Percentiles rank a stretch among this genome's conserved stretches.
phyloP scores from a whole-genome alignment of 2,329 filamentous ascomycete genomes.

The Hymenoscyphus repandus region DNA sequence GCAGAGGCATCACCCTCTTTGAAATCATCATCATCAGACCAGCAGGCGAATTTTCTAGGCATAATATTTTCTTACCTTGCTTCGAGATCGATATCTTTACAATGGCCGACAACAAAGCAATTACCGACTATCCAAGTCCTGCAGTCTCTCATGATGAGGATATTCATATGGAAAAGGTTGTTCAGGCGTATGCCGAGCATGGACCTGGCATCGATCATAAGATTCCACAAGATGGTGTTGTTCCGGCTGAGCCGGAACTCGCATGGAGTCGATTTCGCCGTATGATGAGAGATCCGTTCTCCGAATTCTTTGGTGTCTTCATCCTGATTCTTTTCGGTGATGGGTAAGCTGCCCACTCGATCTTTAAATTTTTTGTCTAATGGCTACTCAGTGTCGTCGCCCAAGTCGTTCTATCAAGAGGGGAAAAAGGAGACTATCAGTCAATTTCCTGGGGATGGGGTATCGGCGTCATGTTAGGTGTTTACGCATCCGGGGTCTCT shows the following conservation, averaged over 20 bases:
- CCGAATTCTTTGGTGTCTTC: conserved; percentile 66
- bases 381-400: conserved; percentile 44
- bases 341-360: conserved; percentile 36
- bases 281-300: conserved; percentile 37
- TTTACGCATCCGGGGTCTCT: conserved; percentile 58
- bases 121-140: not conserved
- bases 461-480: conserved; percentile 65
- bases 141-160: not conserved
- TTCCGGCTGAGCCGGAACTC: conserved; percentile 21
- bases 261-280: conserved; percentile 23
- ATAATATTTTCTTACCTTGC: too few relatives aligned
- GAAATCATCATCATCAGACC: too few relatives aligned
- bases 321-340: conserved; percentile 66
- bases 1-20: too few relatives aligned
- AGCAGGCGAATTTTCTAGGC: too few relatives aligned
- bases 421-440: conserved; percentile 24
- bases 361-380: conserved; percentile 3
- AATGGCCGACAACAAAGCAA: not conserved
- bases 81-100: not conserved
- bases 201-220: conserved; percentile 31
- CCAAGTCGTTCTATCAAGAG: conserved; percentile 51
- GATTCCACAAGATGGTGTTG: conserved; percentile 27
- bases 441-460: conserved; percentile 31
- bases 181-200: conserved; percentile 26
- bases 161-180: not conserved